Base-by-base conservation (phyloP, 2,329 filamentous ascomycete species). In the Diaporthe ilicicola region DNA sequence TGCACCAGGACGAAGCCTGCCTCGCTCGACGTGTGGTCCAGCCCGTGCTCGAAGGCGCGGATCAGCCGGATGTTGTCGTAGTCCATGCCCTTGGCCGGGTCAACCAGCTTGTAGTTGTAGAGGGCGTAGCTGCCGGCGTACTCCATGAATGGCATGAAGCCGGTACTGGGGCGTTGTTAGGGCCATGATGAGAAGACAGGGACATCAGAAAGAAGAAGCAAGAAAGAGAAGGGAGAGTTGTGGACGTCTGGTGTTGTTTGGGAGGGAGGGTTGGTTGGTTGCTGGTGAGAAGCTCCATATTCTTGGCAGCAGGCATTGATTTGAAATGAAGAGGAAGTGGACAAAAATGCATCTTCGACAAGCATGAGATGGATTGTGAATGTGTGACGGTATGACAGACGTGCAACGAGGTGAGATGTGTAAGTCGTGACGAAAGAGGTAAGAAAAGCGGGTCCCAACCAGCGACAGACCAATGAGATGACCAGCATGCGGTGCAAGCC, bases 1-100 rank as follows among this genome's bases (percentile, higher is more conserved):
- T 98, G 95, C 5, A 96, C 95, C 15, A 98, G 88, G n/a, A 98
- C 94, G 79, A 98, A 98, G 62, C 95, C 95, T 0, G 95, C 95
- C 81, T 98, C 95, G 9, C 94, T 97, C 3, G 94, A 97, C 39
- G 87, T 88, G 0, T 93, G 93, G 79, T 98, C 93, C 10, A 97
- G 90, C 17, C 95, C 95, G 76, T 92, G 89, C 82, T 98, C 95
- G 77, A 98, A 98, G 29, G 94, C 95, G 44, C 95, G 93, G 78
- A 98, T 91, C 39, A 98, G 89, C 13, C 94, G 92, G 29, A 98
- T 86, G 84, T 92, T 92, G 76, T 86, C 83, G 77, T 91, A 91
- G 46, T 87, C 84, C 64, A 92, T 84, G 13, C 89, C 89, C 27
- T 77, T 81, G 65, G 81, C 80, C 42, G 87, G 90, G 78, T 90